Base-by-base conservation (phyloP, 1,139 yeast species). In the Blastobotrys malaysiensis region DNA sequence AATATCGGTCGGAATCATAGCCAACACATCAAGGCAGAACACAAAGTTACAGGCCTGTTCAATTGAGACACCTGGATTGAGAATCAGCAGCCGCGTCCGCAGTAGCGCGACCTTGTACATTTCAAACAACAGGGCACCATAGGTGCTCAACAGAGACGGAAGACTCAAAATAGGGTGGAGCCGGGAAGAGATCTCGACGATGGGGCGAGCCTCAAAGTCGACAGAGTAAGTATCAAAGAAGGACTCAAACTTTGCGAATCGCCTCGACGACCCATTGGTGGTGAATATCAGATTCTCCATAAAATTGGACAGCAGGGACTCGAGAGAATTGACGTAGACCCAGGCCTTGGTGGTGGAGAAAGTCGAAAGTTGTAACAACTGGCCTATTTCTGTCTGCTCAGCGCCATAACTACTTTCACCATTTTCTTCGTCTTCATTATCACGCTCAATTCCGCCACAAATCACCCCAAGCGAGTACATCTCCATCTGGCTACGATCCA, bases 121-220 rank as follows among this genome's bases (percentile, higher is more conserved):
- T 22, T 80, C 80, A 64, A 86, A 88, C 1, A 86, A 73, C 49
- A 86, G 70, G 0, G 97, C 95, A 0, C 97, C 97, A 55, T 86
- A 72, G 6, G 70, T 66, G 45, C 77, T 74, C 50, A 86, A 66
- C 45, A 83, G 69, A 9, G 72, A 67, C 2, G 79, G 75, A 16
- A 84, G 68, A 9, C 77, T 71, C 45, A 75, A 72, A 20, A 84
- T 71, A 57, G 83, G 79, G 63, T 85, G 89, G 57, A 19, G 14
- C 14, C 2, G 11, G 11, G 53, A 43, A 4, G 24, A 20, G 43
- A 51, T 9, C 27, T 51, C 53, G 20, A 46, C 24, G 13, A 27
- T 45, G 9, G 53, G 53, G 9, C 50, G 26, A 7, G 48, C 13
- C 21, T 27, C 53, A 1, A 27, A 16, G 9, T 27, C 49, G n/a